A percentile compares a stretch with the other conserved stretches of the same genome.
Conservation (phyloP, 139 green algal species). For the Asterochloris sp. region DNA sequence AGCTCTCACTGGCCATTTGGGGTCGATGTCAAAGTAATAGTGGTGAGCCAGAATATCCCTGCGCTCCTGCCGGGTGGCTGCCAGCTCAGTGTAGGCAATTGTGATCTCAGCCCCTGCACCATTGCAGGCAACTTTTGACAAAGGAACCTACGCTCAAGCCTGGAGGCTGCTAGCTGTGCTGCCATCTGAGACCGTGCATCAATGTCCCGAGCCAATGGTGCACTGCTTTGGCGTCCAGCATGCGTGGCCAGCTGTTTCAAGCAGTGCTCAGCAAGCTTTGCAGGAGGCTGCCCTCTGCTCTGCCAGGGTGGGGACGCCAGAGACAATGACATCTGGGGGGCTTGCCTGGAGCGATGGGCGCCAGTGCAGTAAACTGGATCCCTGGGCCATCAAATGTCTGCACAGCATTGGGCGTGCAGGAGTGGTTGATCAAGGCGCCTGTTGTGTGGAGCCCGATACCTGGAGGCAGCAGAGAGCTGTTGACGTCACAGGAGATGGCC, state of each 20-base stretch:
- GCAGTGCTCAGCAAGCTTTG: background rate
- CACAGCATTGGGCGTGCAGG: slow-evolving; percentile 56
- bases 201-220: too few species aligned
- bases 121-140: too few species aligned
- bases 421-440: slow-evolving; percentile 71
- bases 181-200: too few species aligned
- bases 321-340: background rate
- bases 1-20: background rate
- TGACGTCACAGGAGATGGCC: background rate
- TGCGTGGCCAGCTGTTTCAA: background rate
- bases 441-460: slow-evolving; percentile 65
- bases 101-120: slow-evolving; percentile 55
- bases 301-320: background rate
- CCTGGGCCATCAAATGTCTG: slow-evolving; percentile 52
- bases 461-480: slow-evolving; percentile 5
- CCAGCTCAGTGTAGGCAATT: slow-evolving; percentile 74
- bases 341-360: slow-evolving; percentile 2
- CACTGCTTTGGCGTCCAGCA: too few species aligned
- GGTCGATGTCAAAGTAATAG: slow-evolving; percentile 70
- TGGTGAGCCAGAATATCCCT: slow-evolving; percentile 41
- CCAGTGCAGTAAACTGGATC: slow-evolving; percentile 59
- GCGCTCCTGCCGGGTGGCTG: slow-evolving; percentile 54
- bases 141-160: too few species aligned
- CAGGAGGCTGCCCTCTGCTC: background rate
- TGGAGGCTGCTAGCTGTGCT: too few species aligned